Evolutionary conservation across 805 yeast genomes (phyloP).

Genomic region (Kodamaea kakaduensis): DNA sequence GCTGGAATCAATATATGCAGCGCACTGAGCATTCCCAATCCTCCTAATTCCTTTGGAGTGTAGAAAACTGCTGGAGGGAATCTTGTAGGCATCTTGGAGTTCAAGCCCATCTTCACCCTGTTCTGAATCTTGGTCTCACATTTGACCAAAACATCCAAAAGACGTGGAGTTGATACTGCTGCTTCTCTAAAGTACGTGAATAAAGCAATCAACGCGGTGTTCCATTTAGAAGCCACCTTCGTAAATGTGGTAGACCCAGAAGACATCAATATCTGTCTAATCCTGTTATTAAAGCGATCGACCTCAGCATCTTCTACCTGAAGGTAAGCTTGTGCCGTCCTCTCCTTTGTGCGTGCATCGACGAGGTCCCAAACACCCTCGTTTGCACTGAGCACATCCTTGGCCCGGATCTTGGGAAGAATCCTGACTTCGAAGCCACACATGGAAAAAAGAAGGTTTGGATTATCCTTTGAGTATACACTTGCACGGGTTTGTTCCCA

Average conservation of each 20-base stretch:
- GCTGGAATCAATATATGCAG: constrained; percentile 94
- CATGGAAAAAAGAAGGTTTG: constrained; percentile 84
- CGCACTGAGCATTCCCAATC: constrained; percentile 96
- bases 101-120: constrained; percentile 88
- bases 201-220: constrained; percentile 79
- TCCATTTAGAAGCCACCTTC: constrained; percentile 94
- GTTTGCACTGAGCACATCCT: constrained; percentile 45
- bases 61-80: constrained; percentile 99
- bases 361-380: constrained; percentile 94
- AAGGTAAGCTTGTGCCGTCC: constrained; percentile 84
- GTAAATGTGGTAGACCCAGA: constrained; percentile 95
- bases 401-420: constrained; percentile 60
- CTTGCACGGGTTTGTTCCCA: constrained; percentile 85
- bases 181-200: constrained; percentile 94
- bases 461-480: constrained; percentile 86
- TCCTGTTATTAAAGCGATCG: constrained; percentile 73
- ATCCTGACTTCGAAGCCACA: constrained; percentile 94
- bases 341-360: constrained; percentile 66
- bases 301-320: constrained; percentile 81
- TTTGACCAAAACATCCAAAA: constrained; percentile 79
- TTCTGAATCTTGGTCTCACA: constrained; percentile 93
- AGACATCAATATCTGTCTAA: constrained; percentile 88
- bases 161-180: constrained; percentile 70
- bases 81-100: constrained; percentile 97
- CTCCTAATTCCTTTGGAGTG: constrained; percentile 96